Percentiles rank a stretch among this genome's conserved stretches.
These are phyloP conservation scores for Peniophora sp. DNA, from an alignment of 1,284 basidiomycete species.

Conservation along the genomic window DNA sequence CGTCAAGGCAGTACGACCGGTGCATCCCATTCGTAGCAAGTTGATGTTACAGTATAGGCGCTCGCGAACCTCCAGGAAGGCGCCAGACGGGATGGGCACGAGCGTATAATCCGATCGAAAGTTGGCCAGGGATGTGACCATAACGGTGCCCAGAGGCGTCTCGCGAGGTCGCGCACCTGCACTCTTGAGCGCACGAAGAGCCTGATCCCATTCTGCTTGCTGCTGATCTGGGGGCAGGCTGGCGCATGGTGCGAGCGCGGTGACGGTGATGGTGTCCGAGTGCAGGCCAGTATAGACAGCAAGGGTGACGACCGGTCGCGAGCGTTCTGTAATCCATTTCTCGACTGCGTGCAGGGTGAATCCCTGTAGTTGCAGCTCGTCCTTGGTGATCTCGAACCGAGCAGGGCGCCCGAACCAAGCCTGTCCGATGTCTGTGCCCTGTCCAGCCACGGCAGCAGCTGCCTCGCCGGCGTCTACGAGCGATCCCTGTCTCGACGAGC, in stretches of 20 bases:
- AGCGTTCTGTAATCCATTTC: conserved; percentile 73
- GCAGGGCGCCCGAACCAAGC: conserved; percentile 31
- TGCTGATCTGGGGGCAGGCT: conserved; percentile 35
- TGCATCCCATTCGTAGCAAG: conserved; percentile 70
- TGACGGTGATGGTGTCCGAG: conserved; percentile 59
- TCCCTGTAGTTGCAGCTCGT: conserved; percentile 39
- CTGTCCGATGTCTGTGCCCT: conserved; percentile 2
- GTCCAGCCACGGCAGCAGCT: neutral
- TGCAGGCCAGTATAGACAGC: conserved; percentile 69
- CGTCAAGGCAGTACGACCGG: conserved; percentile 65
- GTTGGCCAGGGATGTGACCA: conserved; percentile 76
- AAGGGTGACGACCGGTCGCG: conserved; percentile 49
- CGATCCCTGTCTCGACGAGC: conserved; percentile 1
- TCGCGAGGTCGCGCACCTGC: conserved; percentile 65
- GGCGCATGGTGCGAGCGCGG: conserved; percentile 39
- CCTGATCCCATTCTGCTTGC: conserved; percentile 50
- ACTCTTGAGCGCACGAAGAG: conserved; percentile 49
- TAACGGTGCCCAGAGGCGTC: conserved; percentile 61
- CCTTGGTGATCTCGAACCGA: conserved; percentile 38
- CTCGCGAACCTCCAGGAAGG: conserved; percentile 52
- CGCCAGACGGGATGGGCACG: conserved; percentile 64
- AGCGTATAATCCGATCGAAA: conserved; percentile 81
- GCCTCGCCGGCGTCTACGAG: conserved; percentile 8
- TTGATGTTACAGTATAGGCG: conserved; percentile 73
- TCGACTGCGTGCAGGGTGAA: conserved; percentile 80